Conservation (phyloP, 805 yeast species). For the Kockiozyma suomiensis region DNA sequence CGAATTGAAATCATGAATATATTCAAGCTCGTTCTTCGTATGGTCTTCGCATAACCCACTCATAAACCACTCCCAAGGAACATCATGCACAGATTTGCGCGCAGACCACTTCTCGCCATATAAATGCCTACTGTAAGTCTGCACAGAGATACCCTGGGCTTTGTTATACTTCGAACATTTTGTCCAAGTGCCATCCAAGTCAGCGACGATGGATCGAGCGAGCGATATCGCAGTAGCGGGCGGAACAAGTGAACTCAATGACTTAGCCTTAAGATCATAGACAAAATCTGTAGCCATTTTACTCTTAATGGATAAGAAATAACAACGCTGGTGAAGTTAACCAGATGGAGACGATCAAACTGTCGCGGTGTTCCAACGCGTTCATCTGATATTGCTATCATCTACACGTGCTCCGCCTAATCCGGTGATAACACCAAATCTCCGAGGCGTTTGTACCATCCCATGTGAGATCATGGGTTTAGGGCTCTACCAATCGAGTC, state of each 20-base stretch:
- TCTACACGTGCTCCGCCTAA: not conserved
- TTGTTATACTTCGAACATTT: not conserved
- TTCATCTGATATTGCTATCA: no score
- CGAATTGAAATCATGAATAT: conserved; percentile 42
- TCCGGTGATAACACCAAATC: not conserved
- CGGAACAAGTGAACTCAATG: conserved; percentile 10
- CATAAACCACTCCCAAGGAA: conserved; percentile 39
- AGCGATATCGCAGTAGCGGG: conserved; percentile 23
- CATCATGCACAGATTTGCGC: conserved; percentile 42
- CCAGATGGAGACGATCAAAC: no score
- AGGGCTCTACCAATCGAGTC: no score
- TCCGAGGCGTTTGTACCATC: conserved; percentile 1
- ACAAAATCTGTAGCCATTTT: conserved; percentile 18
- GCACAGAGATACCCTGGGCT: conserved; percentile 9
- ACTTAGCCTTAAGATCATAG: conserved; percentile 20
- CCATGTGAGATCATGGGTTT: not conserved
- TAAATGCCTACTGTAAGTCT: conserved; percentile 14
- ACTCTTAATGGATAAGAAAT: not conserved
- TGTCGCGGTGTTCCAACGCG: no score
- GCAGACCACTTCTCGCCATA: conserved; percentile 45
- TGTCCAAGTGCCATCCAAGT: conserved; percentile 19
- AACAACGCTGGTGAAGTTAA: no score
- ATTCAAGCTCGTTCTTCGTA: conserved; percentile 45
- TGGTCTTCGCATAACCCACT: conserved; percentile 43
- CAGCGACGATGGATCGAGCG: conserved; percentile 27